phyloP scores from a whole-genome alignment of 768 basidiomycete genomes.

The Suillus subalutaceus region DNA sequence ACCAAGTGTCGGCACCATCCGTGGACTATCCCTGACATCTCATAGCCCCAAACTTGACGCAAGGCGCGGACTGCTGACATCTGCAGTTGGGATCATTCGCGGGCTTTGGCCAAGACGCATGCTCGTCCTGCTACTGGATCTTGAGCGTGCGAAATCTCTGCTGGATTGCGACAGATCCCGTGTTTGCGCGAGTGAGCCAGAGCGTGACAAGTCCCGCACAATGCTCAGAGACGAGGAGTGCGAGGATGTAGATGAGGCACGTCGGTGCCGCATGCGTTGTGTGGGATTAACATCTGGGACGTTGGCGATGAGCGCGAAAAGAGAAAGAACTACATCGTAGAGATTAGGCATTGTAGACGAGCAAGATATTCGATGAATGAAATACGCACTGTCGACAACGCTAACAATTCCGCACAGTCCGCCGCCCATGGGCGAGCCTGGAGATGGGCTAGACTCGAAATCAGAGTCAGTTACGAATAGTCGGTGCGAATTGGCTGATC shows the following conservation, averaged over 20 bases:
- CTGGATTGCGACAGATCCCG: neutral
- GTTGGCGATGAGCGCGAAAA: slow-evolving; percentile 77
- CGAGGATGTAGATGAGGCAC: slow-evolving; percentile 74
- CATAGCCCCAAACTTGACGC: neutral
- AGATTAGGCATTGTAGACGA: slow-evolving; percentile 8
- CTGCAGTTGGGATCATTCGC: slow-evolving; percentile 33
- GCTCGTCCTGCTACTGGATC: slow-evolving; percentile 47
- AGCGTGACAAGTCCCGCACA: slow-evolving; percentile 20
- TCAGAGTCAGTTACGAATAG: slow-evolving; percentile 74
- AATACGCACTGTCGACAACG: slow-evolving; percentile 71
- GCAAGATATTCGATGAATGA: neutral
- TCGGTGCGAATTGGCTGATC: slow-evolving; percentile 73
- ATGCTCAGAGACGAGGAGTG: slow-evolving; percentile 38
- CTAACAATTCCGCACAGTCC: slow-evolving; percentile 78
- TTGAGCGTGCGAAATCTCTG: slow-evolving; percentile 40
- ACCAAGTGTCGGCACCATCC: slow-evolving; percentile 8
- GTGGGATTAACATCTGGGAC: slow-evolving; percentile 77
- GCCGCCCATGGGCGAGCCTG: slow-evolving; percentile 43
- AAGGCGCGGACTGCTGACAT: slow-evolving; percentile 25
- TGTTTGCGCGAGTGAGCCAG: slow-evolving; percentile 28
- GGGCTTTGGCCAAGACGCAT: slow-evolving; percentile 37
- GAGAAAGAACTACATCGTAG: slow-evolving; percentile 60
- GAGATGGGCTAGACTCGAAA: slow-evolving; percentile 50
- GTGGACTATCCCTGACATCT: slow-evolving; percentile 1
- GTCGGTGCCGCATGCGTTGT: slow-evolving; percentile 76